phyloP scores from a whole-genome alignment of 192 early-diverging fungal genomes.

The Dissophora ornata region DNA sequence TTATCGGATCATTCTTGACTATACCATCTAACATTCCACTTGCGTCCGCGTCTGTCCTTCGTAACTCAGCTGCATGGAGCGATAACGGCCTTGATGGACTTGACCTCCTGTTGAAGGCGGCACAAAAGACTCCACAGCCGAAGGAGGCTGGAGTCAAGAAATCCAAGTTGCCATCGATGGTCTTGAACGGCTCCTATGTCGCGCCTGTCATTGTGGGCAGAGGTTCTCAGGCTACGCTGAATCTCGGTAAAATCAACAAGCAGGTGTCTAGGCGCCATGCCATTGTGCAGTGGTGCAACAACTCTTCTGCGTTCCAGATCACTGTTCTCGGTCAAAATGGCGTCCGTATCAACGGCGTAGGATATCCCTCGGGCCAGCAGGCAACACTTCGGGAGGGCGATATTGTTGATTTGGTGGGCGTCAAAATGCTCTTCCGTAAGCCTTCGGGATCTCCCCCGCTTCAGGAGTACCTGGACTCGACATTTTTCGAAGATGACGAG shows the following conservation, averaged over 20 bases:
- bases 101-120: constrained; percentile 36
- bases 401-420: constrained; percentile 62
- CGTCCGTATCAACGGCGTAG: constrained; percentile 53
- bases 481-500: constrained; percentile 12
- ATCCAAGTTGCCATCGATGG: constrained; percentile 22
- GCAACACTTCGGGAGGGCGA: constrained; percentile 48
- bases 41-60: neutral
- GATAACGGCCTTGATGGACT: constrained; percentile 23
- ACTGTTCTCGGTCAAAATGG: constrained; percentile 63
- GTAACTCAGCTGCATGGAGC: constrained; percentile 19
- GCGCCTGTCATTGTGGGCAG: constrained; percentile 57
- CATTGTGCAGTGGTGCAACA: constrained; percentile 48
- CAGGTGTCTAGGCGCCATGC: constrained; percentile 64
- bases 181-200: constrained; percentile 36
- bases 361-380: constrained; percentile 52
- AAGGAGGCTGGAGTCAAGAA: constrained; percentile 15
- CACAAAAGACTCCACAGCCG: constrained; percentile 18
- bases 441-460: constrained; percentile 28
- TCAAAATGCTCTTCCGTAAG: constrained; percentile 51
- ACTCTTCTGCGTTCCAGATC: constrained; percentile 47
- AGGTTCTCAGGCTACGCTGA: constrained; percentile 59
- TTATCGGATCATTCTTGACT: too few relatives aligned
- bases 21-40: too few relatives aligned
- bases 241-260: constrained; percentile 61
- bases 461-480: constrained; percentile 9